phyloP scores from a whole-genome alignment of 2,329 filamentous ascomycete species.

The Xylaria sp. region DNA sequence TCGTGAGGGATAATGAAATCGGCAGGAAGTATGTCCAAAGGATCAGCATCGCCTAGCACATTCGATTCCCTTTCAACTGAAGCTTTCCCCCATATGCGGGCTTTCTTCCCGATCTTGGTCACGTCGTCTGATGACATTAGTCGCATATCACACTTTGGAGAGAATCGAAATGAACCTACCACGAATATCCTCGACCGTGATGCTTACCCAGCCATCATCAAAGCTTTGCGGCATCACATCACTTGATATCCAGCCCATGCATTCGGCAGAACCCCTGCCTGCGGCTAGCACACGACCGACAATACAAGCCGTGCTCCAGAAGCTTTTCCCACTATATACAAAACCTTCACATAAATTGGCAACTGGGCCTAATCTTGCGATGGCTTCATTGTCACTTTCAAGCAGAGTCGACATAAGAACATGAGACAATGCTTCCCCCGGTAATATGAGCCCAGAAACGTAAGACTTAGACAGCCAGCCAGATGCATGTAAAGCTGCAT shows the following conservation, averaged over 20 bases:
- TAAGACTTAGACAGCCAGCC: slow-evolving; percentile 77
- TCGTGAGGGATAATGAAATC: slow-evolving; percentile 72
- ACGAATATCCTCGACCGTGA: slow-evolving; percentile 64
- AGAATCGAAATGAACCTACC: slow-evolving; percentile 50
- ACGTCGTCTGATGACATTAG: slow-evolving; percentile 57
- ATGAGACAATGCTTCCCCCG: slow-evolving; percentile 70
- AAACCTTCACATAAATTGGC: slow-evolving; percentile 73
- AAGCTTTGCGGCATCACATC: slow-evolving; percentile 64
- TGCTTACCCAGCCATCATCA: slow-evolving; percentile 67
- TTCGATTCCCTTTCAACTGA: slow-evolving; percentile 68
- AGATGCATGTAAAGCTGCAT: slow-evolving; percentile 66
- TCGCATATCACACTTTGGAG: slow-evolving; percentile 34
- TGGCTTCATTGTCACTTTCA: slow-evolving; percentile 70
- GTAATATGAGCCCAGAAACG: slow-evolving; percentile 71
- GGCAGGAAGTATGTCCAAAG: slow-evolving; percentile 64
- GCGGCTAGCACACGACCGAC: slow-evolving; percentile 73
- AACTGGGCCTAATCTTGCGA: slow-evolving; percentile 67
- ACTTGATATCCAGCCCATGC: slow-evolving; percentile 75
- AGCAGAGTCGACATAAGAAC: slow-evolving; percentile 73
- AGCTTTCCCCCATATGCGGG: slow-evolving; percentile 70
- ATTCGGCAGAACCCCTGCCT: slow-evolving; percentile 69
- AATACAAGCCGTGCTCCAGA: slow-evolving; percentile 74
- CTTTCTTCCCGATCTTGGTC: slow-evolving; percentile 62
- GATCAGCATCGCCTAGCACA: slow-evolving; percentile 67
- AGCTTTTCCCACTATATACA: slow-evolving; percentile 70